Evolutionary conservation across 192 early-diverging fungal species (phyloP), one percentile per base, ranked within the genome.

Genomic region (Entomortierella beljakovae): DNA sequence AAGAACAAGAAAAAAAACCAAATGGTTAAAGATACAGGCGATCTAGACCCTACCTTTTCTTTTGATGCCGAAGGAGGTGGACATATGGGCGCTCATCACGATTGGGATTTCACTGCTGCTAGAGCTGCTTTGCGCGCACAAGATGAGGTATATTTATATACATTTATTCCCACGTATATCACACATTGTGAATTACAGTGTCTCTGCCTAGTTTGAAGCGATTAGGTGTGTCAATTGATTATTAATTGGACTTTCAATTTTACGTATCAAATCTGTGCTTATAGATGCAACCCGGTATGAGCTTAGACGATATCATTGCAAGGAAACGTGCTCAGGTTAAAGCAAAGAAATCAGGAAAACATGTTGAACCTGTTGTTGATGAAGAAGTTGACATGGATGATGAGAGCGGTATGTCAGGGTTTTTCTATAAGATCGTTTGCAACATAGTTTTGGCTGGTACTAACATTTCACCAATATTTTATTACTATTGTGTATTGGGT

Each of bases 31-130:
- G 77, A 80, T 22, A 61, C 67, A 43, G 80, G 81, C 15, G 90
- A 89, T 25, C 85, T 95, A 48, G 90, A 94, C 61, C 84, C 88
- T 11, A 89, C 82, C 22, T 97, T 97, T 62, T 86, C 89, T 6
- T 92, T 97, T 57, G 91, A 92, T 61, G 71, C 92, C 31, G 93
- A 94, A 32, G 89, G 91, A 53, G 93, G 91, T 52, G 86, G 84
- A 50, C 82, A 88, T 64, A 70, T 72, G 56, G 81, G 86, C 15
- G 76, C 83, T n/a, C 83, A 82, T 9, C 85, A 93, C 70, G 84
- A 89, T 6, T 92, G 94, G 87, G 95, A 97, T 70, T 96, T 97
- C 64, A 88, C 88, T 13, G 85, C 87, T 50, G 95, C 94, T 26
- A 84, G 92, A 57, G 92, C 88, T 4, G 90, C 90, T 49, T 75